Conservation (phyloP, 306 rosid species). For the Chamaecrista fasciculata region DNA sequence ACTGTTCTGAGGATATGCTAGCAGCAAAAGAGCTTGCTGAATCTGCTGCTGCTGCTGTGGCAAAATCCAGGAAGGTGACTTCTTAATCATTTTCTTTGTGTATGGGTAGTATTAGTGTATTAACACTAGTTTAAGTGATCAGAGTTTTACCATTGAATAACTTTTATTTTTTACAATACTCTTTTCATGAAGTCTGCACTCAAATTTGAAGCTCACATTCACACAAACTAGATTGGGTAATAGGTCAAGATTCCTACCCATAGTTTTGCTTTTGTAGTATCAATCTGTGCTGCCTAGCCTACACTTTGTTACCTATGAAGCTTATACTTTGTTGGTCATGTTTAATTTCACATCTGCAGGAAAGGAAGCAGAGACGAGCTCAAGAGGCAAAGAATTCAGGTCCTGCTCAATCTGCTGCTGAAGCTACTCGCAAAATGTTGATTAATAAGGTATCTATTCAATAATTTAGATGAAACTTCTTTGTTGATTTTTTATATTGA, state of each 20-base stretch:
- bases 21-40: constrained; percentile 45
- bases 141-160: not conserved
- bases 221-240: too few relatives aligned
- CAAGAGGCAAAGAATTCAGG: constrained; percentile 42
- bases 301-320: not conserved
- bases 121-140: not conserved
- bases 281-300: too few relatives aligned
- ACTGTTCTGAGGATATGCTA: constrained; percentile 41
- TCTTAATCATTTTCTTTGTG: constrained; percentile 12
- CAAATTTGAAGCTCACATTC: not conserved
- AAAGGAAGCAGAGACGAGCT: constrained; percentile 46
- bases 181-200: not conserved
- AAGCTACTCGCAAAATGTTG: constrained; percentile 61
- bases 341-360: constrained; percentile 33
- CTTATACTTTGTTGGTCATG: constrained; percentile 9
- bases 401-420: constrained; percentile 79
- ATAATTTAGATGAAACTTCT: not conserved
- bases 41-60: constrained; percentile 42
- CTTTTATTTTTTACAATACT: not conserved
- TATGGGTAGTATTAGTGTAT: not conserved
- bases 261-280: too few relatives aligned
- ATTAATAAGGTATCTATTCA: constrained; percentile 52
- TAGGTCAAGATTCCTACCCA: too few relatives aligned
- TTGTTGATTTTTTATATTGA: not conserved
- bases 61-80: constrained; percentile 55